Evolutionary conservation across 2,329 filamentous ascomycete genomes (phyloP), one percentile per base, ranked within the genome.

Genomic region (Venturiaceae sp.): DNA sequence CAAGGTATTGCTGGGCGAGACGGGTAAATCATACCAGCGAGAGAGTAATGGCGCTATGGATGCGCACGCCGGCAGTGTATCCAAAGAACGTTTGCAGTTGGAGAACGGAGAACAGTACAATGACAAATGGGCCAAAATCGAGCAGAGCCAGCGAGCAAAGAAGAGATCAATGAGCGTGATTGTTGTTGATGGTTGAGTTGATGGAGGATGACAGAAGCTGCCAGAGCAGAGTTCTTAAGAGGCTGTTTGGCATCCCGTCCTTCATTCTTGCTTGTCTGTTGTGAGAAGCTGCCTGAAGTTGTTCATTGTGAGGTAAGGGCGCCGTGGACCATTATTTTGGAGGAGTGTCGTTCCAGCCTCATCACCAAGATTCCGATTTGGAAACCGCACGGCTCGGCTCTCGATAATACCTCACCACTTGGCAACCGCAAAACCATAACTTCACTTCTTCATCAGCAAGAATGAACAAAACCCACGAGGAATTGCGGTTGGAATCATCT

Each of bases 31-130:
- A 23, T 53, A 53, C 52, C 23, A 23, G 21, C 30, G 19, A 34
- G 52, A 53, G 52, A 53, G 52, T 53, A 53, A 53, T 53, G 52
- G 52, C 52, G 52, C 52, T 53, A 53, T 53, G 30, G 52, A 53
- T 53, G 52, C 32, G 52, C 55, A 57, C 30, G 55, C 55, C 55
- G 44, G 30, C 44, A 57, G 47, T 33, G 50, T 58, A 58, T 58
- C 46, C 57, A 58, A 58, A 58, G 50, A 58, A 50, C 32, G 57
- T 11, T 44, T 36, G 47, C 47, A 32, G 46, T n/a, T 53, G 33
- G 57, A 34, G 33, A 50, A 30, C 33, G 33, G 28, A 39, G 28
- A 58, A 19, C 23, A 39, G 34, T 58, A 58, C 46, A 53, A 44
- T n/a, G 30, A 28, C n/a, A 36, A 53, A 47, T 44, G 57, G 19